Conservation (phyloP, 345 rosid genomes). For the Eucalyptus sp. region DNA sequence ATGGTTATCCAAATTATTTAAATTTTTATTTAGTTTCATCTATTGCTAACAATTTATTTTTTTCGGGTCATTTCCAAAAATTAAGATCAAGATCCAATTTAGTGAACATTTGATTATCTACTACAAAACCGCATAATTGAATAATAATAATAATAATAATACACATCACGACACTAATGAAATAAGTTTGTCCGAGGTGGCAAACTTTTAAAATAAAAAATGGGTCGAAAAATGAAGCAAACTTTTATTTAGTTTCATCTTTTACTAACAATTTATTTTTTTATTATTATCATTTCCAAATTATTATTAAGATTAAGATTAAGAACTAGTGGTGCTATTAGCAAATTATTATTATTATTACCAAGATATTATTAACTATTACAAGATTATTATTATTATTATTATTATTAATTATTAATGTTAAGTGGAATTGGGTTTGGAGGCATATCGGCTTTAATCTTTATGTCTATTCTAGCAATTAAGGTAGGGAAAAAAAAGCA, state of each 20-base stretch:
- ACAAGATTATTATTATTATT: no score
- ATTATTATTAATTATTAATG: not conserved
- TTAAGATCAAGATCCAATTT: not conserved
- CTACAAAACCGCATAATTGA: no score
- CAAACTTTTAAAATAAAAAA: no score
- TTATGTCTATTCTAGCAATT: not conserved
- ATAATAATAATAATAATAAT: no score
- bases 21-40: not conserved
- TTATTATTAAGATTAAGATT: not conserved
- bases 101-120: no score
- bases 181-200: no score
- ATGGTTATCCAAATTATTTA: not conserved
- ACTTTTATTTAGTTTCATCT: not conserved
- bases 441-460: not conserved
- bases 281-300: not conserved
- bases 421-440: not conserved
- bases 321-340: not conserved
- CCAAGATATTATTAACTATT: no score
- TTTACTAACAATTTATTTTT: not conserved
- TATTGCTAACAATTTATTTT: not conserved
- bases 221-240: no score
- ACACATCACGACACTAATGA: no score
- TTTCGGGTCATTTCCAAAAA: not conserved
- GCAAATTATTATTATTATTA: not conserved
- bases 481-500: not conserved